Evolutionary conservation across 176 grass and related monocot species (phyloP).

Genomic region (barley (Hordeum vulgare)): DNA sequence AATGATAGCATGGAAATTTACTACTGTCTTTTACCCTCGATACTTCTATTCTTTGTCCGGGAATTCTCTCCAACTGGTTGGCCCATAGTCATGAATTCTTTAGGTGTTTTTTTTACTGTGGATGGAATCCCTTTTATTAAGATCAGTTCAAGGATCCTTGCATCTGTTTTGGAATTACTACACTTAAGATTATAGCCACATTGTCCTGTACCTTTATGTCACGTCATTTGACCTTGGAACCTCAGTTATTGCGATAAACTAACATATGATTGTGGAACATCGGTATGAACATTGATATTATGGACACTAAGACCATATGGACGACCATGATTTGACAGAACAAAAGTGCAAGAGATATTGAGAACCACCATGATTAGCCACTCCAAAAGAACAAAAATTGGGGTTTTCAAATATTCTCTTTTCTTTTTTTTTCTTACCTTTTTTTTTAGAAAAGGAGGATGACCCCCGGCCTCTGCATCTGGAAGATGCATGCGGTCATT

Average conservation of each 20-base stretch:
- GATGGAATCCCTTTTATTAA: background rate
- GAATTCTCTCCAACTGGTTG: slow-evolving; percentile 4
- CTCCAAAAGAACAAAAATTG: background rate
- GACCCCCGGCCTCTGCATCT: too few relatives aligned
- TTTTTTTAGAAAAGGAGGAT: too few relatives aligned
- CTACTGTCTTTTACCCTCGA: background rate
- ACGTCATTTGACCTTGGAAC: slow-evolving; percentile 26
- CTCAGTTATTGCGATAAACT: background rate
- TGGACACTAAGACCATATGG: background rate
- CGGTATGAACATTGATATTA: background rate
- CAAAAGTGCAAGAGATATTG: background rate
- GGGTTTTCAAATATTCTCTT: background rate
- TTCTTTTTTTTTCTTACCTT: too few relatives aligned
- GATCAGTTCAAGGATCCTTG: slow-evolving; percentile 18
- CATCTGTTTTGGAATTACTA: slow-evolving; percentile 25
- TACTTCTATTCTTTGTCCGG: slow-evolving; percentile 1
- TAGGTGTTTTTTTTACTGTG: background rate
- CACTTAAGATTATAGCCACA: background rate
- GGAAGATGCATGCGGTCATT: too few relatives aligned
- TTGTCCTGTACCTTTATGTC: slow-evolving; percentile 14
- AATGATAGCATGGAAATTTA: background rate
- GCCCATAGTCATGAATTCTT: background rate
- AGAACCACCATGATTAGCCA: background rate
- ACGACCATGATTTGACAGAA: slow-evolving; percentile 6
- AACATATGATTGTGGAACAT: background rate